These are phyloP conservation scores for Caryopteris hybrid DNA, from an alignment of 305 asterid species.

Conservation along the genomic window DNA sequence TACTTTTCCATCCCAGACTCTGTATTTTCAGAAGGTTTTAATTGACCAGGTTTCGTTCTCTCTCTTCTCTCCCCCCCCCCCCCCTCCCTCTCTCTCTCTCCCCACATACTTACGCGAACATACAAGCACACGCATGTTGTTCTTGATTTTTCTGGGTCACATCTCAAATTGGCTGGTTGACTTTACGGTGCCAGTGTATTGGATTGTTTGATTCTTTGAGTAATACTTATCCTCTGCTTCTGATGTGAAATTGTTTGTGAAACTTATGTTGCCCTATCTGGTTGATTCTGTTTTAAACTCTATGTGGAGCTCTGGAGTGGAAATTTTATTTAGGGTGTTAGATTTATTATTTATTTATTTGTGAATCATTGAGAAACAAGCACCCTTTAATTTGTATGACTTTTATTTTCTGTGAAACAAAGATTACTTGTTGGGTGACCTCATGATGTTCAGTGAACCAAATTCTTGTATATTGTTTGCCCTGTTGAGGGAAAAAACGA, in stretches of 20 bases:
- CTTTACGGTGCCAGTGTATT: conserved; percentile 24
- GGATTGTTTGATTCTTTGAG: conserved; percentile 22
- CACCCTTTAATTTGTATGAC: neutral
- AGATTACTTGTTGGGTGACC: neutral
- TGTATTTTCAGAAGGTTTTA: conserved; percentile 17
- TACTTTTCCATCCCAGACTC: conserved; percentile 25
- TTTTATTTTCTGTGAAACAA: neutral
- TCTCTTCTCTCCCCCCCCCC: no score
- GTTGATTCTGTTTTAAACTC: conserved; percentile 17
- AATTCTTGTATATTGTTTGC: neutral
- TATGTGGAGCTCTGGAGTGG: conserved; percentile 13
- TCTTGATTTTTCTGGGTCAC: neutral
- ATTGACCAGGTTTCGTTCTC: conserved; percentile 32
- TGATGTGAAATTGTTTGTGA: neutral
- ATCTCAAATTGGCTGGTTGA: conserved; percentile 20
- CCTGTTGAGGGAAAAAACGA: neutral
- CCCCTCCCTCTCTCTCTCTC: no score
- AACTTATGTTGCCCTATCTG: neutral
- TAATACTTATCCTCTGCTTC: conserved; percentile 8
- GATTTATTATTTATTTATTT: neutral
- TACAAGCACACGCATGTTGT: neutral
- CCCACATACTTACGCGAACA: neutral
- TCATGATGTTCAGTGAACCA: conserved; percentile 9
- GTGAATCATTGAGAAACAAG: conserved; percentile 20
- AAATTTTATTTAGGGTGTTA: neutral